A percentile compares a stretch with the other conserved stretches of the same genome.
These are phyloP conservation scores for Chlorella vulgaris DNA, from an alignment of 139 green algal species.

Conservation along the genomic window DNA sequence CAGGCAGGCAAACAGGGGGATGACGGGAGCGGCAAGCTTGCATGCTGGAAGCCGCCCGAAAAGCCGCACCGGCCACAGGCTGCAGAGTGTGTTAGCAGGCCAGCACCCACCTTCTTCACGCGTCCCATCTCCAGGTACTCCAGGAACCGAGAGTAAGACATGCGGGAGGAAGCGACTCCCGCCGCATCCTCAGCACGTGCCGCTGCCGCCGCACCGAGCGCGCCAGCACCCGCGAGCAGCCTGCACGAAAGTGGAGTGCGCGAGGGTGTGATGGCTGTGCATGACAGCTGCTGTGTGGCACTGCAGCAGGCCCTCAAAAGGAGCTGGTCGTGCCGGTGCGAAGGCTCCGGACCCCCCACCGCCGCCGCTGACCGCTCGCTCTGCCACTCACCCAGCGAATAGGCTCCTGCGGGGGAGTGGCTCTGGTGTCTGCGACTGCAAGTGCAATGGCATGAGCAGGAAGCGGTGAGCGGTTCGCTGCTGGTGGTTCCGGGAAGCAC, in stretches of 20 bases:
- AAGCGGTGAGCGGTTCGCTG: no score
- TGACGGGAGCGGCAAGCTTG: no score
- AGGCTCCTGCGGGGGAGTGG: conserved; percentile 8
- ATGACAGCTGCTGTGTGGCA: no score
- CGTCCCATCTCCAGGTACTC: conserved; percentile 99
- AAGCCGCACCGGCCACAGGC: no score
- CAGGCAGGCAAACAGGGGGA: not conserved
- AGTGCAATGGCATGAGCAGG: no score
- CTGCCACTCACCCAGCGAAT: conserved; percentile 6
- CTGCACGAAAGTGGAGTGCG: conserved; percentile 14
- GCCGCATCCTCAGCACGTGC: conserved; percentile 59
- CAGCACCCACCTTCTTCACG: conserved; percentile 93
- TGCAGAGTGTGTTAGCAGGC: not conserved
- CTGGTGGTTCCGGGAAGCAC: no score
- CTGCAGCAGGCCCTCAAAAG: no score
- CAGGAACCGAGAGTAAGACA: conserved; percentile 99
- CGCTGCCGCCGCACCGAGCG: conserved; percentile 27
- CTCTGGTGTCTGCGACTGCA: conserved; percentile 5
- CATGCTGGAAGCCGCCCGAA: no score
- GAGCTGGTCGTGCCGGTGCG: not conserved
- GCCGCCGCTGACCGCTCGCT: not conserved
- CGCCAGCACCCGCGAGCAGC: conserved; percentile 39
- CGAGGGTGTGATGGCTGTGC: no score
- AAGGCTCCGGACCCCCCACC: not conserved
- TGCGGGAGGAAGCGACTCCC: conserved; percentile 94